Conservation (phyloP, 495 filamentous ascomycete genomes). For the Trichoderma erinaceum region DNA sequence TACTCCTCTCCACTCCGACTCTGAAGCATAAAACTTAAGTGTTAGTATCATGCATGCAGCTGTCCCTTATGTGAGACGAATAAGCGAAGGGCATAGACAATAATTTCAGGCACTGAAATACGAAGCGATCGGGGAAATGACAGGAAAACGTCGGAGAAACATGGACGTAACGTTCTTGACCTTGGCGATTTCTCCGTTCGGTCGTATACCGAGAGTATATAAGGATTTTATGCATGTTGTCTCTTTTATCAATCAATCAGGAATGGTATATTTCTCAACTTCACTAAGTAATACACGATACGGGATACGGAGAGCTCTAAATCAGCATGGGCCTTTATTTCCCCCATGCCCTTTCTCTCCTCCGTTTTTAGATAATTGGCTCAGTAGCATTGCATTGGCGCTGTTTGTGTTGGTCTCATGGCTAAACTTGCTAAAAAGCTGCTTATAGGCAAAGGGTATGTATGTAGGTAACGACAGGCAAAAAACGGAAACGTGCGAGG, state of each 20-base stretch:
- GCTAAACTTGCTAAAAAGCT: too few species aligned
- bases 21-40: background rate
- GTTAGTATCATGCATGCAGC: background rate
- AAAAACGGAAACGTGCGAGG: too few species aligned
- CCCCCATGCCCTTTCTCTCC: too few species aligned
- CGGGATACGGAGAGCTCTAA: too few species aligned
- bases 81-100: background rate
- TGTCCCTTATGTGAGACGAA: background rate
- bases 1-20: background rate
- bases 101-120: background rate
- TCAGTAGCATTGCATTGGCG: too few species aligned
- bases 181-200: background rate
- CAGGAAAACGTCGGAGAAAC: conserved; percentile 1
- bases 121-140: conserved; percentile 3
- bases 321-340: too few species aligned
- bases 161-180: background rate
- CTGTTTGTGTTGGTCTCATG: too few species aligned
- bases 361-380: too few species aligned
- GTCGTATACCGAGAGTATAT: background rate
- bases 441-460: too few species aligned
- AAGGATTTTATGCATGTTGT: background rate
- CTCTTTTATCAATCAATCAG: background rate
- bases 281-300: background rate
- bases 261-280: background rate
- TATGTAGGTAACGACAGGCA: too few species aligned